Evolutionary conservation across 257 asterid species (phyloP).

Genomic region (Ilex aquifolium): DNA sequence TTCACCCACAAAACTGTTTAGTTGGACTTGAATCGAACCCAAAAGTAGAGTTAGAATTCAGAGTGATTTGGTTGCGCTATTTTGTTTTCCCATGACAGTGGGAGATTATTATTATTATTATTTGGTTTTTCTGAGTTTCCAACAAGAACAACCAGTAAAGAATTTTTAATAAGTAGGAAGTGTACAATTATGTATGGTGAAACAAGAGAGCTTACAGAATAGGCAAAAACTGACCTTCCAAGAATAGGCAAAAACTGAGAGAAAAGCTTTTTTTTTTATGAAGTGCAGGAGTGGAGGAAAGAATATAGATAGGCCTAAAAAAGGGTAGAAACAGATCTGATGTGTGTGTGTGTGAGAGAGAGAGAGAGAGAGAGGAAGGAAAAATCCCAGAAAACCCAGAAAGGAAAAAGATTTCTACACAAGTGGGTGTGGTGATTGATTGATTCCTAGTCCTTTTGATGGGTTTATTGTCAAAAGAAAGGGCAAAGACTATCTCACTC

Average conservation of each 20-base stretch:
- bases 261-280: constrained; percentile 18
- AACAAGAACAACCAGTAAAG: not conserved
- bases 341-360: constrained; percentile 14
- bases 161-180: not conserved
- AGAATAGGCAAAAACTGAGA: constrained; percentile 52
- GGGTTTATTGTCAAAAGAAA: constrained; percentile 10
- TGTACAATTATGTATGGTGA: constrained; percentile 15
- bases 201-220: constrained; percentile 40
- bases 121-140: too few species aligned
- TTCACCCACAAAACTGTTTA: not conserved
- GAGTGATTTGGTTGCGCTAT: not conserved
- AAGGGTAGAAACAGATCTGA: constrained; percentile 41
- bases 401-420: constrained; percentile 11
- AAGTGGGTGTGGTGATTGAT: constrained; percentile 26
- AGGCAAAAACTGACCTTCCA: constrained; percentile 35
- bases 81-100: too few species aligned
- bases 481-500: not conserved
- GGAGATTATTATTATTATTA: too few species aligned
- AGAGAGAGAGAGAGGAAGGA: constrained; percentile 10
- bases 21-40: too few species aligned
- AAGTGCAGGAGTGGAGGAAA: constrained; percentile 24
- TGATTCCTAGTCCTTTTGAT: constrained; percentile 25
- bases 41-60: not conserved
- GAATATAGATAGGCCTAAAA: constrained; percentile 28
- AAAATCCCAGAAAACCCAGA: constrained; percentile 15